These are phyloP conservation scores for Phytophthora colocasiae DNA, from an alignment of 352 stramenopile genomes.

Conservation along the genomic window DNA sequence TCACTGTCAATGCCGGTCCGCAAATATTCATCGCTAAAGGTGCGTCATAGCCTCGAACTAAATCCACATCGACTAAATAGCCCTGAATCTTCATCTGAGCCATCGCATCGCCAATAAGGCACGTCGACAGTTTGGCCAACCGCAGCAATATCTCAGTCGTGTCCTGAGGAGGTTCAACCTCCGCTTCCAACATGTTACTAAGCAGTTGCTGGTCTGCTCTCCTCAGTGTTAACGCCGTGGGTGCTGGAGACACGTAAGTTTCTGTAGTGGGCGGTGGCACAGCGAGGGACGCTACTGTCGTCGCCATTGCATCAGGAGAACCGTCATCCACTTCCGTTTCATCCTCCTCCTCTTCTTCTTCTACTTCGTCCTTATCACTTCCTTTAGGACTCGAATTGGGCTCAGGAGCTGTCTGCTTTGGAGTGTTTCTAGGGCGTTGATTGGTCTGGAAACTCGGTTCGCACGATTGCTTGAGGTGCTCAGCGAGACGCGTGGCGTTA, in stretches of 20 bases:
- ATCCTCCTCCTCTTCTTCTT: constrained; percentile 7
- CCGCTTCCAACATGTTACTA: constrained; percentile 71
- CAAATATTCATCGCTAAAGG: constrained; percentile 84
- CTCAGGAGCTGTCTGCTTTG: no score
- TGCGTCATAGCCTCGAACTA: constrained; percentile 76
- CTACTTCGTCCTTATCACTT: background rate
- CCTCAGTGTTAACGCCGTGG: constrained; percentile 45
- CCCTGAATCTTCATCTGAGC: constrained; percentile 81
- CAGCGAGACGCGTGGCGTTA: constrained; percentile 81
- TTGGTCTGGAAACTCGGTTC: constrained; percentile 84
- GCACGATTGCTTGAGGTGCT: constrained; percentile 81
- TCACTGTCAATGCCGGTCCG: constrained; percentile 79
- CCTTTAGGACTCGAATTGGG: no score
- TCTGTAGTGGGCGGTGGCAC: constrained; percentile 29
- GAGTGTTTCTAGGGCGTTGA: constrained; percentile 43
- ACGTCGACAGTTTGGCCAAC: constrained; percentile 84
- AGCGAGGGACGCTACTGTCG: constrained; percentile 30
- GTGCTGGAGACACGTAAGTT: constrained; percentile 8
- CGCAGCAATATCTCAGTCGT: constrained; percentile 60
- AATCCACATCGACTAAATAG: constrained; percentile 78
- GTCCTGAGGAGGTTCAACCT: constrained; percentile 34
- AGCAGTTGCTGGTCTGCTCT: constrained; percentile 62
- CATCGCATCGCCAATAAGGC: constrained; percentile 84
- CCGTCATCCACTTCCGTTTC: constrained; percentile 6
- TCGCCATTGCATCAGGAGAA: constrained; percentile 10